A percentile compares a stretch with the other conserved stretches of the same genome.
Conservation (phyloP, 176 grass and related monocot species). For the Metroxylon sagu region DNA sequence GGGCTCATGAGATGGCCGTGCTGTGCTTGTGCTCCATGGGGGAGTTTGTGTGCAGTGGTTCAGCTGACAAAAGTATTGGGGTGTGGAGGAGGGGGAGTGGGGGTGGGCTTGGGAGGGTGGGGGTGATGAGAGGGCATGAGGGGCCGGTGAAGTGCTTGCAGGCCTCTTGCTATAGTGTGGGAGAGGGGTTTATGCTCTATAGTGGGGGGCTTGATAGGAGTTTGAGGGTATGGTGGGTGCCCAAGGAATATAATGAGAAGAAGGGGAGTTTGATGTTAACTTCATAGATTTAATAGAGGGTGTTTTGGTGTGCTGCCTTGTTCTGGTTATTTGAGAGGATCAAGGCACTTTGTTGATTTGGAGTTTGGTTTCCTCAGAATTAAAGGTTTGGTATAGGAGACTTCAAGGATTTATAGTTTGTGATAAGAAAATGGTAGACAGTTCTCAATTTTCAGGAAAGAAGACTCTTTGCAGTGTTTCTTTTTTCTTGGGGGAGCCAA, state of each 20-base stretch:
- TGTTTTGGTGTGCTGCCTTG: too few relatives aligned
- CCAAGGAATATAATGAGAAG: conserved; percentile 6
- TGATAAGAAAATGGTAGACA: too few relatives aligned
- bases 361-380: too few relatives aligned
- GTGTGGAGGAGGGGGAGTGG: conserved; percentile 42
- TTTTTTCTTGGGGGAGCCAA: too few relatives aligned
- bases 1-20: conserved; percentile 64
- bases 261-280: too few relatives aligned
- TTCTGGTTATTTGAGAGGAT: too few relatives aligned
- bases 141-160: conserved; percentile 88
- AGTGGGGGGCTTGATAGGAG: conserved; percentile 80
- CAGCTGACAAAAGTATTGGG: conserved; percentile 65
- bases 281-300: too few relatives aligned
- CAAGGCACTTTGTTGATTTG: too few relatives aligned
- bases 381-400: too few relatives aligned
- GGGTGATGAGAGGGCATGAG: conserved; percentile 48
- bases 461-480: too few relatives aligned
- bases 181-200: conserved; percentile 68
- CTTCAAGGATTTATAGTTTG: too few relatives aligned
- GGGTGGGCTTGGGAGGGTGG: conserved; percentile 38
- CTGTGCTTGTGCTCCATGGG: conserved; percentile 51
- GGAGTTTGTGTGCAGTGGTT: conserved; percentile 73
- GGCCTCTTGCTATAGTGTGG: conserved; percentile 34
- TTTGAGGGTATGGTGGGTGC: conserved; percentile 95
- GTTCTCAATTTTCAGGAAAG: too few relatives aligned